Evolutionary conservation across 2,329 filamentous ascomycete species (phyloP).

Genomic region (Scedosporium minutisporum): DNA sequence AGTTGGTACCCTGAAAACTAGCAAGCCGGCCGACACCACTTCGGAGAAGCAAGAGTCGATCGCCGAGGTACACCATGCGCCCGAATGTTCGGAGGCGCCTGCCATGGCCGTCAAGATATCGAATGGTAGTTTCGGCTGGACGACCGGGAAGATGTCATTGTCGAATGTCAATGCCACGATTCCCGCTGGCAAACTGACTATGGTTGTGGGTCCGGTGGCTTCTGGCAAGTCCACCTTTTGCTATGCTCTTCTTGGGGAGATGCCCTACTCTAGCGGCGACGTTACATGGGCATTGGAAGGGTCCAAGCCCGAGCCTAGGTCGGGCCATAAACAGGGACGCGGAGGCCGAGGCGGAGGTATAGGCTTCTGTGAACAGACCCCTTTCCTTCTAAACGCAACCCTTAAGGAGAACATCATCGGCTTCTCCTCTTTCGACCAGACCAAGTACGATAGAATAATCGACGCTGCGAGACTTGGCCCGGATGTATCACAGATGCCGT

Average conservation of each 20-base stretch:
- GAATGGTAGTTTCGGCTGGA: constrained; percentile 16
- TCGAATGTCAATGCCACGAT: constrained; percentile 22
- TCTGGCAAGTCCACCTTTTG: constrained; percentile 28
- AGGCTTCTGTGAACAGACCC: constrained; percentile 22
- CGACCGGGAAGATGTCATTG: constrained; percentile 13
- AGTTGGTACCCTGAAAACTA: no score
- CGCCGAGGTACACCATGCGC: background rate
- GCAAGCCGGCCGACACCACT: background rate
- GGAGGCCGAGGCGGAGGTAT: constrained; percentile 7
- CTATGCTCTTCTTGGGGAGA: constrained; percentile 23
- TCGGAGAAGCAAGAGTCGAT: background rate
- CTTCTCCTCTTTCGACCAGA: constrained; percentile 17
- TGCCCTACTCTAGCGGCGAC: constrained; percentile 11
- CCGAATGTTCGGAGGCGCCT: background rate
- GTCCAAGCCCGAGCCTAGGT: background rate
- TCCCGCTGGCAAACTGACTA: constrained; percentile 20
- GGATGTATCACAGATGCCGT: constrained; percentile 21
- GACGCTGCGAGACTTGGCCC: constrained; percentile 21
- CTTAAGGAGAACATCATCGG: constrained; percentile 29
- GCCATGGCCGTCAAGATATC: background rate
- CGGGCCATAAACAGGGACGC: background rate
- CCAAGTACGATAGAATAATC: constrained; percentile 24
- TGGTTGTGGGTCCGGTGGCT: constrained; percentile 28
- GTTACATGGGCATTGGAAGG: constrained; percentile 4
- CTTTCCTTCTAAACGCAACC: constrained; percentile 23